These are phyloP conservation scores for Chionographis japonica DNA, from an alignment of 106 monocot species.

Conservation along the genomic window DNA sequence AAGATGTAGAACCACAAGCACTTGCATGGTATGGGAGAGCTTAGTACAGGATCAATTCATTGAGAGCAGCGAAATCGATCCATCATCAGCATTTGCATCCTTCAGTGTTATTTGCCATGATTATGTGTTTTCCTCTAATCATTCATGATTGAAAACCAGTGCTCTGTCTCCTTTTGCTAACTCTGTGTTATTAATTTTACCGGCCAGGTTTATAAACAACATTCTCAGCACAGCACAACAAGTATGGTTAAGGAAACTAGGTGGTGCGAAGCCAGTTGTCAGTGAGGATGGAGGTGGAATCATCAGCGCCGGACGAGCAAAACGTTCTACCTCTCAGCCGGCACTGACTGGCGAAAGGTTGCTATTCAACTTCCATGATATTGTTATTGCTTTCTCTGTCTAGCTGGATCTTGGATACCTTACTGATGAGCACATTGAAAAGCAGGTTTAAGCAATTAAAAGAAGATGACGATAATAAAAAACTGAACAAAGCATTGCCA, in stretches of 20 bases:
- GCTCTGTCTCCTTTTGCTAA: too few relatives aligned
- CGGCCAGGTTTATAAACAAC: constrained; percentile 90
- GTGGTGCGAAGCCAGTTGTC: constrained; percentile 86
- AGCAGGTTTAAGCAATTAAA: constrained; percentile 85
- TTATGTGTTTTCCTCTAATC: too few relatives aligned
- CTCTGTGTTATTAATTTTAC: background rate
- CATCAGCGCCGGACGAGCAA: constrained; percentile 88
- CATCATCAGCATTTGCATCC: too few relatives aligned
- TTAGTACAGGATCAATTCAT: too few relatives aligned
- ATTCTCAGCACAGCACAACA: constrained; percentile 94
- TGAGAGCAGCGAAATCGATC: too few relatives aligned
- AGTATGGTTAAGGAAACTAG: constrained; percentile 87
- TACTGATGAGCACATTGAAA: background rate
- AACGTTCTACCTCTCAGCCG: constrained; percentile 49
- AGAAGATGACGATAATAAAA: constrained; percentile 54
- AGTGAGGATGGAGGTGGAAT: constrained; percentile 71
- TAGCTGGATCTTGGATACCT: background rate
- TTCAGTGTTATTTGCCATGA: too few relatives aligned
- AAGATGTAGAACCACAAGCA: too few relatives aligned
- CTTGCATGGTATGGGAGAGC: too few relatives aligned
- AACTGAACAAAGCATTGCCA: constrained; percentile 23
- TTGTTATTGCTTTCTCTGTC: background rate
- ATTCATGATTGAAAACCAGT: too few relatives aligned
- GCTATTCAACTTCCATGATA: background rate
- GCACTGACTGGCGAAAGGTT: constrained; percentile 72